Base-by-base conservation (phyloP, 2,329 filamentous ascomycete species). In the Aspergillus fumigatiaffinis region DNA sequence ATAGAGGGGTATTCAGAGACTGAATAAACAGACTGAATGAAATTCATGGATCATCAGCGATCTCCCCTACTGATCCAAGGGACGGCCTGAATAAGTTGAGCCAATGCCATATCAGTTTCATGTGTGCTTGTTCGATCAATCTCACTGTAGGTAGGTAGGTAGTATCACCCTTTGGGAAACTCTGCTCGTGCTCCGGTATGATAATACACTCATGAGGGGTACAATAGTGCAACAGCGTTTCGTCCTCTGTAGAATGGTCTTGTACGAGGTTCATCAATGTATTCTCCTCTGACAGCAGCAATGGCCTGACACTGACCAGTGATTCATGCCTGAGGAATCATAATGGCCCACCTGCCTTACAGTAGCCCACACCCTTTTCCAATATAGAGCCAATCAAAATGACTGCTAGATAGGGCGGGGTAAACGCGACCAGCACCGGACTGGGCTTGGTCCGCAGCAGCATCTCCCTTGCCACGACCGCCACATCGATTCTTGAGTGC, bases 401-500 rank as follows among this genome's bases (percentile, higher is more conserved):
- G 12, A 14, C 21, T 20, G 10, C 21, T 23, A 0, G 12, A 17
- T 25, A 23, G 44, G 23, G 44, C 59, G 55, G 62, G 62, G 62
- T 62, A 60, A 49, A 50, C 52, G 51, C 47, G 53, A 55, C 47
- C 35, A 51, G 53, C 25, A 28, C 57, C 60, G 58, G 63, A 63
- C 57, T 60, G 60, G 60, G 59, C 54, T 60, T 61, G 54, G 57
- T 65, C 63, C 60, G 60, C 55, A 35, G 48, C 44, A 49, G 46
- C 26, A 32, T 23, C 25, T 51, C 26, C 53, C 48, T 60, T 56
- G 56, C 54, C 53, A 61, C 58, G 20, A 29, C 25, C 38, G 26
- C 35, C 35, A 55, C 20, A 28, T 48, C 26, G 5, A 35, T 14
- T 35, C 12, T 35, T 14, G 32, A 14, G 12, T 35, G 23, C 42